Evolutionary conservation across 1,139 yeast genomes (phyloP), one percentile per base, ranked within the genome.

Genomic region (Geotrichum siamense): DNA sequence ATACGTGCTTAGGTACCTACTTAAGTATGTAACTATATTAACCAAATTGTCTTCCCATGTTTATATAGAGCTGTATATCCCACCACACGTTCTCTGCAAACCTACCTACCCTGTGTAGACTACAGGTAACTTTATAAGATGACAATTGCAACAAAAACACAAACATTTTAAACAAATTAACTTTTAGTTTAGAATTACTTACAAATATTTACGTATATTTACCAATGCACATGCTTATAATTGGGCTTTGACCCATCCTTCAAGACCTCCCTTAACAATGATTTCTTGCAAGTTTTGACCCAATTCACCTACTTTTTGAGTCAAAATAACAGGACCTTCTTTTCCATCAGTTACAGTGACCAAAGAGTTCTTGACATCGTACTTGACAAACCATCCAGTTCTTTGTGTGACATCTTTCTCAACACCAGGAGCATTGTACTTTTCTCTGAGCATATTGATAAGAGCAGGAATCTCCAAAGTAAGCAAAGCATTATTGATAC

Each of bases 231-330:
- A 28, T 28, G 34, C 34, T 39, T 42, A 41, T 13, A 47, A 36
- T 32, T 48, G 50, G 32, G 89, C 74, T 66, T 77, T 82, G 50
- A 91, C 97, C 98, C 98, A 91, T 38, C 95, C 94, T 73, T 91
- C 99, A 50, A 91, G 77, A 43, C 99, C 99, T 40, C 98, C 98
- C 64, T 87, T 82, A 55, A 91, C 89, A 54, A 91, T 91, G 57
- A 91, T 91, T 56, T 91, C 98, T 68, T 91, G 99, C 61, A 91
- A 74, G 64, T 89, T 89, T 48, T 89, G 79, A 53, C 98, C 97
- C 53, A 91, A 74, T 64, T 91, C 97, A 49, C 97, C 97, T 39
- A 91, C 97, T 65, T 82, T 83, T 62, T 85, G 94, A 51, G 76
- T 75, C 55, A 89, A 70, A 17, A 89, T 73, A 35, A 80, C 75